phyloP scores from a whole-genome alignment of 2,329 filamentous ascomycete species.

The Calonectria pteridis region DNA sequence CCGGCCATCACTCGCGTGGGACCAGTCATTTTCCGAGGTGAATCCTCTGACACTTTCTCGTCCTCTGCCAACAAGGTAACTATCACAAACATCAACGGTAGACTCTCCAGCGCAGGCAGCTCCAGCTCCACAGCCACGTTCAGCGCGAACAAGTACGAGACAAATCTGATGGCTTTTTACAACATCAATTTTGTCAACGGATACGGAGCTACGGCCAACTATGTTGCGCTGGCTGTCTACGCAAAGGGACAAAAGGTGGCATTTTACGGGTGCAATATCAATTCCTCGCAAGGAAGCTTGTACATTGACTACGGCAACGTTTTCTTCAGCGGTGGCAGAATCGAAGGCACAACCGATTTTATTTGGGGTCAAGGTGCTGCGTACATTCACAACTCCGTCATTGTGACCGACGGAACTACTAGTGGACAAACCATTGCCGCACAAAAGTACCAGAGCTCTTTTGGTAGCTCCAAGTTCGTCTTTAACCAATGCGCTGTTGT shows the following conservation, averaged over 20 bases:
- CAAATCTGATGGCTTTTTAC: constrained; percentile 45
- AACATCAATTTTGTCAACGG: constrained; percentile 48
- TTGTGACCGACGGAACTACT: constrained; percentile 27
- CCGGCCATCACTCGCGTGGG: constrained; percentile 54
- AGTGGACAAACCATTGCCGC: constrained; percentile 44
- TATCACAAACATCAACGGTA: constrained; percentile 44
- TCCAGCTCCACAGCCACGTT: constrained; percentile 41
- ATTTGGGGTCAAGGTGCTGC: constrained; percentile 40
- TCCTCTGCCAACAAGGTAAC: constrained; percentile 71
- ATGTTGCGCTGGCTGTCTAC: constrained; percentile 40
- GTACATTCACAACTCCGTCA: constrained; percentile 41
- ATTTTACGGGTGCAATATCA: constrained; percentile 54
- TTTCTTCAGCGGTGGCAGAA: constrained; percentile 36
- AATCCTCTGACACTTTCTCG: constrained; percentile 56
- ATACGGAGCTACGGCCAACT: constrained; percentile 28
- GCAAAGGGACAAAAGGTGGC: constrained; percentile 53
- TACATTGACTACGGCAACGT: constrained; percentile 41
- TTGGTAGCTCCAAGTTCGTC: constrained; percentile 53
- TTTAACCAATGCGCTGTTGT: constrained; percentile 56
- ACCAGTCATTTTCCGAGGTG: constrained; percentile 57
- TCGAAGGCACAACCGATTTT: constrained; percentile 39
- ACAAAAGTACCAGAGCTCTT: constrained; percentile 42
- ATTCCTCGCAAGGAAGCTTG: constrained; percentile 36
- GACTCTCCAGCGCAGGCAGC: constrained; percentile 30
- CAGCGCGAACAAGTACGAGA: constrained; percentile 44